phyloP scores from a whole-genome alignment of 208 protist genomes.

The Leishmania tropica region DNA sequence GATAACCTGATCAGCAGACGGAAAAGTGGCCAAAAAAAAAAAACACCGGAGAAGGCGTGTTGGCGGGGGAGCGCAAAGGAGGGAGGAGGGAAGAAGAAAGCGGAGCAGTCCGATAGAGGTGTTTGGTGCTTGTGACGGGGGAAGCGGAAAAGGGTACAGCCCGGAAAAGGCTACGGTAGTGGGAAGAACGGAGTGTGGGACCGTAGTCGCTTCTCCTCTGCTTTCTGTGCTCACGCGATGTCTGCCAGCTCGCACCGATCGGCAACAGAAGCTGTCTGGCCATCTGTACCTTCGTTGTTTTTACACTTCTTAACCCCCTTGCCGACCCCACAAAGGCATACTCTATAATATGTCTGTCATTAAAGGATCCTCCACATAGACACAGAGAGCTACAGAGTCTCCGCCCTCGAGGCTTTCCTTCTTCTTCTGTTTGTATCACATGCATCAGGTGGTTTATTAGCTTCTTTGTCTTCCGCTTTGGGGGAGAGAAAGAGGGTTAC shows the following conservation, averaged over 20 bases:
- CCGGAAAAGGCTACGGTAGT: neutral
- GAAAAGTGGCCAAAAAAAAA: neutral
- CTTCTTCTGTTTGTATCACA: neutral
- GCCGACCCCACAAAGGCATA: neutral
- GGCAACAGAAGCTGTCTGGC: neutral
- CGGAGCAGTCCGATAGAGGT: neutral
- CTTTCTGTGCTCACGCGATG: neutral
- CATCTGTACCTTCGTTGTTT: neutral
- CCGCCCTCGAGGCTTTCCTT: neutral
- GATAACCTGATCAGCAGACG: neutral
- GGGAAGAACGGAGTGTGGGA: neutral
- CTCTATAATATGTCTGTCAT: neutral
- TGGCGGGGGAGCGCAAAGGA: neutral
- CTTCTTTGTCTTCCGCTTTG: neutral
- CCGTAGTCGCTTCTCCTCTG: neutral
- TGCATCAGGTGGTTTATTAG: neutral
- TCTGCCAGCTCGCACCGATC: neutral
- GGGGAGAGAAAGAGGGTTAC: neutral
- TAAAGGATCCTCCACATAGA: neutral
- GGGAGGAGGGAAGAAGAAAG: neutral
- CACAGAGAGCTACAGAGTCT: slow-evolving; percentile 3
- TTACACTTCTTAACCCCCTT: neutral
- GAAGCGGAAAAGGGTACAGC: neutral
- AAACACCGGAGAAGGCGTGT: neutral
- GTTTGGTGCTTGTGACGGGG: neutral